Conservation (phyloP, 2,329 filamentous ascomycete genomes). For the Colletotrichum cuscutae region DNA sequence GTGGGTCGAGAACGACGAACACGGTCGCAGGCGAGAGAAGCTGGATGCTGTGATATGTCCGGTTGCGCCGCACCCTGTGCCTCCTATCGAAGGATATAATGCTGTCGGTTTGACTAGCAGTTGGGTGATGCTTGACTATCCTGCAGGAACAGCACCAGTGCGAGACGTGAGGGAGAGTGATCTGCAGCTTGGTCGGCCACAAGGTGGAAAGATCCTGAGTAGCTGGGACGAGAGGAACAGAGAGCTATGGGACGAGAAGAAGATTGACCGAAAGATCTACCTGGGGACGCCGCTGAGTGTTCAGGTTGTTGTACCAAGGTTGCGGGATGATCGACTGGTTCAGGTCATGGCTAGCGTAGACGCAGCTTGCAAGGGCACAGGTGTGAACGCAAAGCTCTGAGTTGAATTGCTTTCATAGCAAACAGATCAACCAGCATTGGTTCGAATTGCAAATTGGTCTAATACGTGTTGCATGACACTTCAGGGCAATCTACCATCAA, state of each 20-base stretch:
- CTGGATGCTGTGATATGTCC: slow-evolving; percentile 68
- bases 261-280: slow-evolving; percentile 16
- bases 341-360: slow-evolving; percentile 23
- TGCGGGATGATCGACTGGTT: slow-evolving; percentile 19
- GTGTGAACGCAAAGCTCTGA: not conserved
- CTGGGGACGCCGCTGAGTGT: slow-evolving; percentile 21
- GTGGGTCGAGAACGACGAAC: slow-evolving; percentile 20
- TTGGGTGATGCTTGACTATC: slow-evolving; percentile 51
- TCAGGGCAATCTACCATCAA: not conserved
- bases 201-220: not conserved
- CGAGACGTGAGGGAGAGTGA: slow-evolving; percentile 13
- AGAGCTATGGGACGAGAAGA: slow-evolving; percentile 23
- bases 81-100: slow-evolving; percentile 50
- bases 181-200: slow-evolving; percentile 12
- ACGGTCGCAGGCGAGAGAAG: not conserved
- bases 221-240: slow-evolving; percentile 26
- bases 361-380: not conserved
- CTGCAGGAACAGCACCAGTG: slow-evolving; percentile 45
- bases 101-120: slow-evolving; percentile 45
- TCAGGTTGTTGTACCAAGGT: slow-evolving; percentile 23
- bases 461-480: too few species aligned
- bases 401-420: not conserved
- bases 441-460: not conserved
- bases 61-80: slow-evolving; percentile 68
- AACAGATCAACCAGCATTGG: not conserved